Base-by-base conservation (phyloP, 768 basidiomycete species). In the Leccinum disarticulatum region DNA sequence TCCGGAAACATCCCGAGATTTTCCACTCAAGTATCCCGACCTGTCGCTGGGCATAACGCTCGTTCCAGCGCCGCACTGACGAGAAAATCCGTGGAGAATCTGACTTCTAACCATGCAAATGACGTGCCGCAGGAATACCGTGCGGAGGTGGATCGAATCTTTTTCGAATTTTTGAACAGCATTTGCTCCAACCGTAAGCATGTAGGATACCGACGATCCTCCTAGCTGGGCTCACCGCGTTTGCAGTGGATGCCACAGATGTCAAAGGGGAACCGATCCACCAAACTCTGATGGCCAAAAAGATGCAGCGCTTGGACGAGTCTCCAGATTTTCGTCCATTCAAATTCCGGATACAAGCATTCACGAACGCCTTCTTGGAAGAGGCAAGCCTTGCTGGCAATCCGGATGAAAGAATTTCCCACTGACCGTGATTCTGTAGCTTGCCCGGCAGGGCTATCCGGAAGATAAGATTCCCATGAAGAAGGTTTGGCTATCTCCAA, bases 321-420 rank as follows among this genome's bases (percentile, higher is more conserved):
- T 95, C 93, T 38, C 87, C 88, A 47, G 96, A 98, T 74, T 99
- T 96, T 76, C 86, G 96, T 28, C 96, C 96, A 52, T 98, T 99
- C 86, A 98, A 98, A 76, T 99, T 99, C 78, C 87, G 96, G 59
- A 99, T 99, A 65, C 93, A 94, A 70, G 96, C 96, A 1, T 99
- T 99, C 76, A 98, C 95, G 6, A 91, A 93, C 68, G 91, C 90
- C 3, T 98, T 98, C 70, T 79, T 95, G 64, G 97, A 98, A 73
- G 90, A 93, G 80, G 91, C 91, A 72, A 65, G 78, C 69, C 30
- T 57, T 13, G 22, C 35, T 25, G 43, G 31, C 43, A 57, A 15
- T 57, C 60, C 36, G 36, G 52, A 63, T 36, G 28, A 49, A 56
- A 19, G 38, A 19, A 47, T 50, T 10, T n/a, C 31, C 56, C 35